Percentiles rank a stretch among this genome's conserved stretches.
Evolutionary conservation across 108 stramenopile species (phyloP).

Genomic region (Aurantiochytrium sp.): DNA sequence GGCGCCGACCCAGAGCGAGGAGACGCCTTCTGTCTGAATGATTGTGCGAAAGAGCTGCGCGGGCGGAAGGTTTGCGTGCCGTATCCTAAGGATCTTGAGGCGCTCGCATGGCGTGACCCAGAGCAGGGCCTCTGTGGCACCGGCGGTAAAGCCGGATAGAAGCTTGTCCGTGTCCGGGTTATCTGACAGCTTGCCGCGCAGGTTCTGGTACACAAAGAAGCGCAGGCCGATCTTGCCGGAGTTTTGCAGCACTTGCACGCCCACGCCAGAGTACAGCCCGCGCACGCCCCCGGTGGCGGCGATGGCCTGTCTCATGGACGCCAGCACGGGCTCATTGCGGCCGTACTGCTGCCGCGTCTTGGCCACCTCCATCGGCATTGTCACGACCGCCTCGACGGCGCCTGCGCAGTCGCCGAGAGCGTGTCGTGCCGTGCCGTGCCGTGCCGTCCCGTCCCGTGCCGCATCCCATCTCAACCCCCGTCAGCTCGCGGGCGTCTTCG

Average conservation of each 20-base stretch:
- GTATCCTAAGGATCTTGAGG: background rate
- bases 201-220: background rate
- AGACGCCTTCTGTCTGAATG: background rate
- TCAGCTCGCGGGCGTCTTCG: background rate
- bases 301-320: background rate
- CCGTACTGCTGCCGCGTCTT: conserved; percentile 1
- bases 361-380: background rate
- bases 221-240: background rate
- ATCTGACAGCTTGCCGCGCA: background rate
- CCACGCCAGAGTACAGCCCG: background rate
- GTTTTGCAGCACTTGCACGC: background rate
- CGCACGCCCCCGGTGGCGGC: background rate
- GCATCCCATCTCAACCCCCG: background rate
- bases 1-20: background rate
- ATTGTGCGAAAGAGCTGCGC: background rate
- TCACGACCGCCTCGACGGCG: background rate
- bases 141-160: background rate
- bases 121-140: background rate
- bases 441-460: background rate
- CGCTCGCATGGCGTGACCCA: background rate
- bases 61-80: background rate
- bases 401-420: too few relatives aligned
- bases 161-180: background rate
- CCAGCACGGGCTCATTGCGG: background rate
- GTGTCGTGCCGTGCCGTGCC: background rate